Percentiles rank a stretch among this genome's conserved stretches.
Evolutionary conservation across 2,329 filamentous ascomycete species (phyloP).

Genomic region (Talaromyces rugulosus): DNA sequence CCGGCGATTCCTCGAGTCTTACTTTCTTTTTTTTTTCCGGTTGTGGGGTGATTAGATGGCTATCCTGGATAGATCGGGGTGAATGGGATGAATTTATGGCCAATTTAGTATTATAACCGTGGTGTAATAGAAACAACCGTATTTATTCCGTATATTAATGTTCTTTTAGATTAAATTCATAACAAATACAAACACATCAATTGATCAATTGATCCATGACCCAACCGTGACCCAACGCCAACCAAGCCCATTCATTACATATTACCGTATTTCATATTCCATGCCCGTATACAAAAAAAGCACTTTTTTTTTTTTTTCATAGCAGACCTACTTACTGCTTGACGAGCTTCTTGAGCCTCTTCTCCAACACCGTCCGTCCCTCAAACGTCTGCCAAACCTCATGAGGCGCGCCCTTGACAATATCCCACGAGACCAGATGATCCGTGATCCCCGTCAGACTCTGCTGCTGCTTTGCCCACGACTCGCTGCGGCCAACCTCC

Average conservation of each 20-base stretch:
- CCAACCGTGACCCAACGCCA: neutral
- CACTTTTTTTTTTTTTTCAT: neutral
- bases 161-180: neutral
- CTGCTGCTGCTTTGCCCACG: constrained; percentile 81
- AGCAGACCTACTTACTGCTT: neutral
- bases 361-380: constrained; percentile 72
- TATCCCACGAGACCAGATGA: constrained; percentile 77
- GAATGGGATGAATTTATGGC: neutral
- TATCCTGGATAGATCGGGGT: neutral
- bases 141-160: neutral
- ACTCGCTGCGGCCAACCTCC: constrained; percentile 59
- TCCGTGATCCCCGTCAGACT: constrained; percentile 77
- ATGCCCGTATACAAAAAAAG: neutral
- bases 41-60: neutral
- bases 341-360: constrained; percentile 63
- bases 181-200: neutral
- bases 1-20: neutral
- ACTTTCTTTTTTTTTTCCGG: neutral
- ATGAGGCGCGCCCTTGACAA: constrained; percentile 79
- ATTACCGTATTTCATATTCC: neutral
- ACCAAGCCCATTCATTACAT: neutral
- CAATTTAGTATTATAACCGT: neutral
- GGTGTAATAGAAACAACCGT: neutral
- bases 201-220: too few relatives aligned
- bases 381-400: constrained; percentile 76